Percentiles rank a stretch among this genome's conserved stretches.
phyloP scores from a whole-genome alignment of 2,329 filamentous ascomycete species.

The Septoria petroselini region DNA sequence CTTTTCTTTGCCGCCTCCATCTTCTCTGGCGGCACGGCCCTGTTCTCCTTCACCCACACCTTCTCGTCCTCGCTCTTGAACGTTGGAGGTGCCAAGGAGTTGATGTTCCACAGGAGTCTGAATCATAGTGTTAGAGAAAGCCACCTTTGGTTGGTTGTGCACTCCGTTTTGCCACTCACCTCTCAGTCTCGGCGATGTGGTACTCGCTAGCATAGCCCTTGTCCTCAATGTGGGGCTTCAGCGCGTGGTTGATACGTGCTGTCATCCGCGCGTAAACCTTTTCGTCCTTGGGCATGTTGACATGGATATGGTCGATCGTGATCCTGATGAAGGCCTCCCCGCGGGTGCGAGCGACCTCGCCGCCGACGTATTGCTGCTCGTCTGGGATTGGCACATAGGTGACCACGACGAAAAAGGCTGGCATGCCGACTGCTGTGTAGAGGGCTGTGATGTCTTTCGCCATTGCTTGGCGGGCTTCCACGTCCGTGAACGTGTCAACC shows the following conservation, averaged over 20 bases:
- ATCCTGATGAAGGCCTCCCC: slow-evolving; percentile 40
- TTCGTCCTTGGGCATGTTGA: slow-evolving; percentile 24
- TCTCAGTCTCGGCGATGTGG: slow-evolving; percentile 44
- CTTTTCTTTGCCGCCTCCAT: slow-evolving; percentile 14
- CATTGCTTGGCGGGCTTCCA: slow-evolving; percentile 34
- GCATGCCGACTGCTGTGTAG: slow-evolving; percentile 40
- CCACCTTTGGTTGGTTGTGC: no score
- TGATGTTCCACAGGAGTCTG: slow-evolving; percentile 43
- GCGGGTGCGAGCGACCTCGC: slow-evolving; percentile 25
- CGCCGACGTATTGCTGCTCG: slow-evolving; percentile 37
- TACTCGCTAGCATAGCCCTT: slow-evolving; percentile 46
- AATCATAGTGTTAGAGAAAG: no score
- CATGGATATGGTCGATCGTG: slow-evolving; percentile 38
- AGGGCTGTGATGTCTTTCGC: slow-evolving; percentile 42
- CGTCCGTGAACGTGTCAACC: slow-evolving; percentile 35
- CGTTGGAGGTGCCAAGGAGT: slow-evolving; percentile 42
- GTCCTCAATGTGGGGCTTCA: slow-evolving; percentile 44
- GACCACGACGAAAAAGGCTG: slow-evolving; percentile 47
- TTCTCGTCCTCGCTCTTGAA: slow-evolving; percentile 36
- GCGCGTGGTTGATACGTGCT: slow-evolving; percentile 32
- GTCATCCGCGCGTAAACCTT: slow-evolving; percentile 25
- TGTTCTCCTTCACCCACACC: slow-evolving; percentile 25
- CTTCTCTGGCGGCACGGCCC: slow-evolving; percentile 17
- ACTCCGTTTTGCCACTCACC: slow-evolving; percentile 28
- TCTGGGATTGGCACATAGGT: slow-evolving; percentile 39